A percentile compares a stretch with the other conserved stretches of the same genome.
These are phyloP conservation scores for Magnaporthiopsis rhizophila DNA, from an alignment of 2,329 filamentous ascomycete species.

Conservation along the genomic window DNA sequence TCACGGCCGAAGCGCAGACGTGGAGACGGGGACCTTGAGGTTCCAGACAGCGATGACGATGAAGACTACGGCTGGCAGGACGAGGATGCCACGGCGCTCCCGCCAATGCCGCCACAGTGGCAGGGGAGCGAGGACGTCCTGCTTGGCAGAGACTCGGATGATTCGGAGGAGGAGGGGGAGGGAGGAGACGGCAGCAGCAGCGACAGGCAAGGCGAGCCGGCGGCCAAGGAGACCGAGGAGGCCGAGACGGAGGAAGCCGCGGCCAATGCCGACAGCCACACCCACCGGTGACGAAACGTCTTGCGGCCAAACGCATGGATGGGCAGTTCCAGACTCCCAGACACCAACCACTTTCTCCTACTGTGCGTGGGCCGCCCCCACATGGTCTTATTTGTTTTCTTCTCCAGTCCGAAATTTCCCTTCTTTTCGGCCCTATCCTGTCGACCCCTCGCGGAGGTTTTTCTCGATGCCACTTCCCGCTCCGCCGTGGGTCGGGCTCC, in stretches of 20 bases:
- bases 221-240: not conserved
- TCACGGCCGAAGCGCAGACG: slow-evolving; percentile 56
- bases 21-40: slow-evolving; percentile 44
- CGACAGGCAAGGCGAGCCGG: not conserved
- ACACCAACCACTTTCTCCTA: not conserved
- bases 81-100: slow-evolving; percentile 53
- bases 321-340: not conserved
- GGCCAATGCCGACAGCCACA: not conserved
- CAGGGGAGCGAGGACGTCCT: slow-evolving; percentile 59
- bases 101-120: slow-evolving; percentile 56
- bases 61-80: slow-evolving; percentile 69
- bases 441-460: not conserved
- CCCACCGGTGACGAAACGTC: not conserved
- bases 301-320: not conserved
- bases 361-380: not conserved
- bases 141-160: slow-evolving; percentile 21
- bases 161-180: slow-evolving; percentile 11
- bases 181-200: not conserved
- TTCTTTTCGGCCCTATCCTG: not conserved
- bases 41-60: slow-evolving; percentile 53
- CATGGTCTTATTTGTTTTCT: not conserved
- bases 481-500: not conserved
- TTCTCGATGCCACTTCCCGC: not conserved
- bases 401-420: not conserved
- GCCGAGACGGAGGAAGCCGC: not conserved